Evolutionary conservation across 2,329 filamentous ascomycete genomes (phyloP).

Genomic region (Fusarium nematophilum): DNA sequence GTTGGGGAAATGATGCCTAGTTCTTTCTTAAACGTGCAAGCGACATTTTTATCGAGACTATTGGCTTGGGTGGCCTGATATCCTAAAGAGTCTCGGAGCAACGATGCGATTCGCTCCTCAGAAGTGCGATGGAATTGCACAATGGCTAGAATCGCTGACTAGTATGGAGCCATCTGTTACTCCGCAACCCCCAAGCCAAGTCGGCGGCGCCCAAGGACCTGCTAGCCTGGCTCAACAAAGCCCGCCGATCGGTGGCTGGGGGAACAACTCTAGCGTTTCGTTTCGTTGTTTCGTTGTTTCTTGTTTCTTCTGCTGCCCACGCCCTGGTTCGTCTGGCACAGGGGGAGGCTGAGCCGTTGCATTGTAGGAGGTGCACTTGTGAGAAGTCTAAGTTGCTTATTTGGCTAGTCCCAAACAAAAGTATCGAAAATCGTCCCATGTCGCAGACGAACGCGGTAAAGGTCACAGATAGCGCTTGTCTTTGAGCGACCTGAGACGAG

Average conservation of each 20-base stretch:
- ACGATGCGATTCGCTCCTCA: constrained; percentile 29
- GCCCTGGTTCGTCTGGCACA: constrained; percentile 17
- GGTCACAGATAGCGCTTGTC: constrained; percentile 6
- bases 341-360: constrained; percentile 8
- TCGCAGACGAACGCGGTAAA: constrained; percentile 1
- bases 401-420: background rate
- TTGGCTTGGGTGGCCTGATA: constrained; percentile 38
- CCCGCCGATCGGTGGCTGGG: constrained; percentile 37
- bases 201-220: constrained; percentile 25
- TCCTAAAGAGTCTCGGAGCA: constrained; percentile 15
- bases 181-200: constrained; percentile 23
- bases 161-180: constrained; percentile 13
- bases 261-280: constrained; percentile 40
- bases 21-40: constrained; percentile 33
- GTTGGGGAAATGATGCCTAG: constrained; percentile 43
- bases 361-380: constrained; percentile 4
- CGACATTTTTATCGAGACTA: constrained; percentile 35
- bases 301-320: constrained; percentile 23
- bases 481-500: constrained; percentile 12
- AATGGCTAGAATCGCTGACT: constrained; percentile 25
- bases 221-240: constrained; percentile 32
- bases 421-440: constrained; percentile 10
- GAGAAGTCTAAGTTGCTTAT: constrained; percentile 6
- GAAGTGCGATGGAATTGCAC: constrained; percentile 19
- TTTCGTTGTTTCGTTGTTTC: constrained; percentile 44